Evolutionary conservation across 208 protist species (phyloP).

Genomic region (Leishmania mexicana): DNA sequence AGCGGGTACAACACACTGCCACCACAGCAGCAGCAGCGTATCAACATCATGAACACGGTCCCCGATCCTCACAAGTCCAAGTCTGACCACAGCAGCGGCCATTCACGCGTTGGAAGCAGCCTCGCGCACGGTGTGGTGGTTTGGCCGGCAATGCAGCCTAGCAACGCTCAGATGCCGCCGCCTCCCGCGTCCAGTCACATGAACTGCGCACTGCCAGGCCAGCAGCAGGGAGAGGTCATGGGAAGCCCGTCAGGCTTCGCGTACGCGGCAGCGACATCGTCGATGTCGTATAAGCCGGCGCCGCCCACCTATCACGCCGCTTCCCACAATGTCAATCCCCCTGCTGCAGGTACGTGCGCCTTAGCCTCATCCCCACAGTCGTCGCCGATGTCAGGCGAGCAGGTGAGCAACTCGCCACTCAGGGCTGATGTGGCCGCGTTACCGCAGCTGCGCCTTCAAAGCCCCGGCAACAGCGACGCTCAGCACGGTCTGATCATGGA

Average conservation of each 20-base stretch:
- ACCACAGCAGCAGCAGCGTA: not conserved
- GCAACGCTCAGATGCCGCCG: not conserved
- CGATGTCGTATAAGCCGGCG: not conserved
- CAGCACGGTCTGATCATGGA: not conserved
- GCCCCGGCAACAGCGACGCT: not conserved
- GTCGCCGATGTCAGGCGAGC: not conserved
- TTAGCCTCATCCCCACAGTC: not conserved
- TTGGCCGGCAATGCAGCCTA: not conserved
- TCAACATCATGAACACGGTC: not conserved
- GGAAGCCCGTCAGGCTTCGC: conserved; percentile 1
- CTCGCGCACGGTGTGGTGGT: not conserved
- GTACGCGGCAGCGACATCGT: not conserved
- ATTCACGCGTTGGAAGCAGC: not conserved
- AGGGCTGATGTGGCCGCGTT: not conserved
- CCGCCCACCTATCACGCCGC: not conserved
- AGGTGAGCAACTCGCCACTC: not conserved
- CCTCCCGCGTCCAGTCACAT: not conserved
- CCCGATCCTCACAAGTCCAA: not conserved
- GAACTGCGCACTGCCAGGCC: not conserved
- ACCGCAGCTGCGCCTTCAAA: not conserved
- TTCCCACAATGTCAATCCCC: not conserved
- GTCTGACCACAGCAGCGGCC: not conserved
- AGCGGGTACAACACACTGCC: not conserved
- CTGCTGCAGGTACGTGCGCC: not conserved
- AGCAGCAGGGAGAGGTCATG: not conserved